Conservation (phyloP, 495 filamentous ascomycete species). For the Astrocystis sublimbata region DNA sequence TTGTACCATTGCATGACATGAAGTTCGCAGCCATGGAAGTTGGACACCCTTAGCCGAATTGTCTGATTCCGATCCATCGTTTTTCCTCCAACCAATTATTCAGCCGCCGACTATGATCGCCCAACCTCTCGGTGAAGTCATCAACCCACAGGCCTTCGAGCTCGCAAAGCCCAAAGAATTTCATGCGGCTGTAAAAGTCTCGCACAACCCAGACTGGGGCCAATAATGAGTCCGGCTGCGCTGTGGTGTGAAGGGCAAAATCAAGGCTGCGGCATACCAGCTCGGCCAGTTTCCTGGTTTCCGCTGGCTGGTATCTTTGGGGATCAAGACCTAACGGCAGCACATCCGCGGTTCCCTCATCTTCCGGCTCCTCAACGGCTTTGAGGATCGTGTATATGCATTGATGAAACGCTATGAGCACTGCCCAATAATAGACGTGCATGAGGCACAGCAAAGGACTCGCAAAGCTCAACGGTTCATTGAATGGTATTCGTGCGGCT, state of each 20-base stretch:
- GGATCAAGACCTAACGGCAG: slow-evolving; percentile 31
- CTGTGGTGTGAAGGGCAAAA: slow-evolving; percentile 33
- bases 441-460: slow-evolving; percentile 34
- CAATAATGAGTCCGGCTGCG: slow-evolving; percentile 44
- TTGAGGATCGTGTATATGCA: slow-evolving; percentile 40
- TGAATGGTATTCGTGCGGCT: slow-evolving; percentile 35
- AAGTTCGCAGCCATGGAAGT: not conserved
- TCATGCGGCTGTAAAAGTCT: slow-evolving; percentile 35
- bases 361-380: slow-evolving; percentile 35
- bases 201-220: slow-evolving; percentile 36
- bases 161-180: slow-evolving; percentile 30
- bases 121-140: slow-evolving; percentile 33
- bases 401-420: slow-evolving; percentile 42
- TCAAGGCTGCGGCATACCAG: slow-evolving; percentile 44
- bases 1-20: not conserved
- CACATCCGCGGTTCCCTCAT: not conserved
- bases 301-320: slow-evolving; percentile 27
- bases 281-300: slow-evolving; percentile 34
- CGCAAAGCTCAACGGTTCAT: slow-evolving; percentile 38
- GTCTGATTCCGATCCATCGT: slow-evolving; percentile 25
- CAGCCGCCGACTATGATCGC: slow-evolving; percentile 28
- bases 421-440: slow-evolving; percentile 45
- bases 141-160: slow-evolving; percentile 47
- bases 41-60: slow-evolving; percentile 22
- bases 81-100: slow-evolving; percentile 28